Conservation (phyloP, 495 filamentous ascomycete genomes). For the Trichoderma asperelloides region DNA sequence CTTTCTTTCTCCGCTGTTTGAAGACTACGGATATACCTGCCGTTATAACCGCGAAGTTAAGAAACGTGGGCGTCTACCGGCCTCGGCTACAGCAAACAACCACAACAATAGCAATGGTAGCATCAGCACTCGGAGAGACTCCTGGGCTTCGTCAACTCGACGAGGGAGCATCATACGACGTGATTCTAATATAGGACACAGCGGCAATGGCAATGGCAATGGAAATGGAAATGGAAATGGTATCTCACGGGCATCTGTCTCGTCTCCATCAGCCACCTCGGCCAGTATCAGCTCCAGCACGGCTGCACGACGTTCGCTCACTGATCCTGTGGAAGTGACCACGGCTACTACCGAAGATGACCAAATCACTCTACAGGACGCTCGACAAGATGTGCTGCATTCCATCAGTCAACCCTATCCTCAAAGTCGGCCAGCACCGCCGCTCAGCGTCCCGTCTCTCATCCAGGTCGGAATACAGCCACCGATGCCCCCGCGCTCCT, state of each 20-base stretch:
- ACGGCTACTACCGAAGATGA: neutral
- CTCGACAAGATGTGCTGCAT: neutral
- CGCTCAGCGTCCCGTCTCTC: slow-evolving; percentile 4
- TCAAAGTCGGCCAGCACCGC: neutral
- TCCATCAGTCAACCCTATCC: neutral
- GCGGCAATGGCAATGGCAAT: neutral
- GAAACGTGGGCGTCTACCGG: slow-evolving; percentile 12
- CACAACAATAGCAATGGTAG: neutral
- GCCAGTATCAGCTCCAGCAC: slow-evolving; percentile 1
- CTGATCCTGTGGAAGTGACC: neutral
- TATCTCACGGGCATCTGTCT: neutral
- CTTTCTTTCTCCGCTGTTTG: no score
- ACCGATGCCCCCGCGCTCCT: neutral
- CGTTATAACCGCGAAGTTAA: slow-evolving; percentile 13
- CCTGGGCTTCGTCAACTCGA: neutral
- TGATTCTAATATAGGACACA: neutral
- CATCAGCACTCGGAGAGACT: neutral
- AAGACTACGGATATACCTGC: slow-evolving; percentile 13
- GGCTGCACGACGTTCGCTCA: neutral
- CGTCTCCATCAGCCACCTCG: neutral
- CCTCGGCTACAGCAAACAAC: neutral
- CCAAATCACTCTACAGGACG: neutral
- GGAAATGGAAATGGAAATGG: neutral
- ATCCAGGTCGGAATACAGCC: neutral
- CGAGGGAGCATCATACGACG: neutral